Evolutionary conservation across 768 basidiomycete genomes (phyloP).

Genomic region (Amyloporia xantha): DNA sequence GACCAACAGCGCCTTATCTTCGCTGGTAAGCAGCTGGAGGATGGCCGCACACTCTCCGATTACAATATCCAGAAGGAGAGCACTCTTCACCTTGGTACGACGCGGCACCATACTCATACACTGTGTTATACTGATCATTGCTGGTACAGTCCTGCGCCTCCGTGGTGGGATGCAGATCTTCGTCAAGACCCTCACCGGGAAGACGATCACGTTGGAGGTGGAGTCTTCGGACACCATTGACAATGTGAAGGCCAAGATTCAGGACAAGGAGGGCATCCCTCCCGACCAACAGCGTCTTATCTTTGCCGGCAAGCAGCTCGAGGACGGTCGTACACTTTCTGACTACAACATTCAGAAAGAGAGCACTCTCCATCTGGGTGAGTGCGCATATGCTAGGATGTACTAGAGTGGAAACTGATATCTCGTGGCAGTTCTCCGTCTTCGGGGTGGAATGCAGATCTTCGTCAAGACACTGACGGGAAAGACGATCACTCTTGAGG

Average conservation of each 20-base stretch:
- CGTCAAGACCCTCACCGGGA: conserved; percentile 30
- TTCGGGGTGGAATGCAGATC: conserved; percentile 87
- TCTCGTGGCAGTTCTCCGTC: conserved; percentile 72
- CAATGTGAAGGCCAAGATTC: conserved; percentile 30
- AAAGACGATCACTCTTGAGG: conserved; percentile 89
- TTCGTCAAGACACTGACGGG: conserved; percentile 84
- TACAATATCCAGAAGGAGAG: conserved; percentile 96
- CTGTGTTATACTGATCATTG: conserved; percentile 29
- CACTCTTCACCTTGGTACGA: conserved; percentile 66
- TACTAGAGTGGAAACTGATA: no score
- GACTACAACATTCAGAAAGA: conserved; percentile 86
- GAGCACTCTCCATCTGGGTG: conserved; percentile 65
- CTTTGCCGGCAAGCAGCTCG: conserved; percentile 44
- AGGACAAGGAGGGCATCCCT: conserved; percentile 31
- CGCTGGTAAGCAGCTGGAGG: conserved; percentile 92
- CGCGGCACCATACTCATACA: not conserved
- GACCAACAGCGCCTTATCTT: conserved; percentile 96
- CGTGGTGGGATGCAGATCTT: conserved; percentile 31
- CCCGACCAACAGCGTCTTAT: conserved; percentile 30
- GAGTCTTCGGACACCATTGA: conserved; percentile 31
- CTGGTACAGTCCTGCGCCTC: conserved; percentile 26
- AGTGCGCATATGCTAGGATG: no score
- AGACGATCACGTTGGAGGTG: conserved; percentile 31
- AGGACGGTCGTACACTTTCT: conserved; percentile 44
- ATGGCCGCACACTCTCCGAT: conserved; percentile 83